Conservation (phyloP, 1,139 yeast genomes). For the Candida pseudocylindracea region DNA sequence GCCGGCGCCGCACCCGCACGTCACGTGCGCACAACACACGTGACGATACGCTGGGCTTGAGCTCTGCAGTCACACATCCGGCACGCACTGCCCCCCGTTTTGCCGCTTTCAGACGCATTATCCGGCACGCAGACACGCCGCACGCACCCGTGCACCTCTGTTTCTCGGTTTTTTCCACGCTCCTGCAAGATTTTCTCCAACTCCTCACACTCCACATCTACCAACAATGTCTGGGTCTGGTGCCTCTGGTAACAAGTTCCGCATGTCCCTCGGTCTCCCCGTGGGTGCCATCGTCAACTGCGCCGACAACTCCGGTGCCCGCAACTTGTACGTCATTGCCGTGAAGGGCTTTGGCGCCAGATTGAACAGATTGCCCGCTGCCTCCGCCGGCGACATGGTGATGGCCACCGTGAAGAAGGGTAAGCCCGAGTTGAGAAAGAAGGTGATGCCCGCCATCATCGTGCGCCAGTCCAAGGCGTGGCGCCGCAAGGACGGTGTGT, state of each 20-base stretch:
- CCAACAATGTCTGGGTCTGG: constrained; percentile 54
- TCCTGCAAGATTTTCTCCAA: too few species aligned
- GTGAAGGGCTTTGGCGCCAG: constrained; percentile 99
- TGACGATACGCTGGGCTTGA: too few species aligned
- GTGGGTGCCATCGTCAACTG: constrained; percentile 99
- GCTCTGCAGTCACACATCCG: too few species aligned
- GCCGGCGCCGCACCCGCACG: too few species aligned
- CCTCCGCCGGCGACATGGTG: constrained; percentile 99
- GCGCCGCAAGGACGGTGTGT: constrained; percentile 99
- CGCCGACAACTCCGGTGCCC: constrained; percentile 99
- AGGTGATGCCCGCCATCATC: constrained; percentile 99
- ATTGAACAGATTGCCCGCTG: constrained; percentile 99
- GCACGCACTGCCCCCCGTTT: too few species aligned
- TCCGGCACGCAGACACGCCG: too few species aligned
- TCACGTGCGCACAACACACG: too few species aligned
- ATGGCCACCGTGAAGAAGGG: constrained; percentile 99
- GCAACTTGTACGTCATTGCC: constrained; percentile 97
- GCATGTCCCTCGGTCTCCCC: constrained; percentile 99
- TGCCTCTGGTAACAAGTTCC: constrained; percentile 99
- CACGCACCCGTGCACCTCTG: too few species aligned
- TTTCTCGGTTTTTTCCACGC: too few species aligned
- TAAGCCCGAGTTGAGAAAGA: constrained; percentile 99
- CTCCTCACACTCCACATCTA: too few species aligned
- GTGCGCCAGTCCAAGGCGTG: constrained; percentile 99
- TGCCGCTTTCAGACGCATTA: too few species aligned